phyloP scores from a whole-genome alignment of 352 stramenopile species.

The Pythium scleroteichum region DNA sequence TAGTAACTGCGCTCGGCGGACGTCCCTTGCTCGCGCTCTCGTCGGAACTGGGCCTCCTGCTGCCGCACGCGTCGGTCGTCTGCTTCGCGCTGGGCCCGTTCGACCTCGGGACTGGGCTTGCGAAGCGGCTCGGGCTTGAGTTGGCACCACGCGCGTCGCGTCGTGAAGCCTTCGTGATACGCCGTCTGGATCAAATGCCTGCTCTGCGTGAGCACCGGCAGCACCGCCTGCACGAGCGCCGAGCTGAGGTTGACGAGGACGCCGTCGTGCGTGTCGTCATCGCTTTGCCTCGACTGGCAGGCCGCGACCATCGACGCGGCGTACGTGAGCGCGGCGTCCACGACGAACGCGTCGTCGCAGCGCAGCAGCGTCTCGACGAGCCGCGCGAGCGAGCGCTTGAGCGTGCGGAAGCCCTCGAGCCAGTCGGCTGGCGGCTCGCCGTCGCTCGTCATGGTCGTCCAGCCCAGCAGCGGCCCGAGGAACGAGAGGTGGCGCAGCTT shows the following conservation, averaged over 20 bases:
- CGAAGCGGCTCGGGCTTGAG: slow-evolving; percentile 25
- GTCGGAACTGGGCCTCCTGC: slow-evolving; percentile 1
- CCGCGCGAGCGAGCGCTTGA: slow-evolving; percentile 31
- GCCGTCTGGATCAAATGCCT: slow-evolving; percentile 36
- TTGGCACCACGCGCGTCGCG: slow-evolving; percentile 45
- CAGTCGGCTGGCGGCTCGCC: slow-evolving; percentile 32
- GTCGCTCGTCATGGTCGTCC: slow-evolving; percentile 49
- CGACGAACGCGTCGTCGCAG: slow-evolving; percentile 43
- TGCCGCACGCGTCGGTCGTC: slow-evolving; percentile 12
- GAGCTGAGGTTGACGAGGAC: slow-evolving; percentile 49
- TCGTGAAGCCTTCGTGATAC: slow-evolving; percentile 47
- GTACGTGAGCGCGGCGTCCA: slow-evolving; percentile 57
- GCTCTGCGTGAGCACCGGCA: slow-evolving; percentile 34
- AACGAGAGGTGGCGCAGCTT: slow-evolving; percentile 38
- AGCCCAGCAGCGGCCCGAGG: slow-evolving; percentile 59
- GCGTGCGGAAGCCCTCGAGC: slow-evolving; percentile 37
- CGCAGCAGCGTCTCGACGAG: slow-evolving; percentile 37
- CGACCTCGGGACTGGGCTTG: slow-evolving; percentile 7
- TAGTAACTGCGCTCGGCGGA: slow-evolving; percentile 23
- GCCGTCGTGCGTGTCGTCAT: slow-evolving; percentile 53
- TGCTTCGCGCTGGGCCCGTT: not conserved
- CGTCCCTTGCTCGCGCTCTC: not conserved
- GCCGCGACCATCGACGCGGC: slow-evolving; percentile 34
- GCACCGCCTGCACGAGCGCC: slow-evolving; percentile 40
- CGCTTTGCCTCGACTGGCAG: slow-evolving; percentile 34